A percentile compares a stretch with the other conserved stretches of the same genome.
Conservation (phyloP, 306 rosid species). For the Potentilla sterilis region DNA sequence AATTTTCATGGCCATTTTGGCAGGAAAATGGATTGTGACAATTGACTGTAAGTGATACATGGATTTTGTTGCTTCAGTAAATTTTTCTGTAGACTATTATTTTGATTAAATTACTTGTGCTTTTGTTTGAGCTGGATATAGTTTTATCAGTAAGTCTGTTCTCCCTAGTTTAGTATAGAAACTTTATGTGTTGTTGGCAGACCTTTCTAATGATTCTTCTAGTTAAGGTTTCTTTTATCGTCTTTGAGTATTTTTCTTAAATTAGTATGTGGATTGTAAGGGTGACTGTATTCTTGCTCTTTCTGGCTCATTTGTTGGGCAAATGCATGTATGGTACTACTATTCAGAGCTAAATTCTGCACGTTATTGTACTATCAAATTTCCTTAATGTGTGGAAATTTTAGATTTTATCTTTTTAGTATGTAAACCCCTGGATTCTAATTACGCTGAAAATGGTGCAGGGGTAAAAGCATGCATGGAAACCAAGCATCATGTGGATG, state of each 20-base stretch:
- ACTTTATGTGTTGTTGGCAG: background rate
- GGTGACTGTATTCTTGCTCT: background rate
- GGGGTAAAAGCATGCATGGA: slow-evolving; percentile 82
- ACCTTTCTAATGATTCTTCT: background rate
- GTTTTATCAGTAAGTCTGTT: background rate
- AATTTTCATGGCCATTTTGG: slow-evolving; percentile 75
- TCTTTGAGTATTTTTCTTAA: background rate
- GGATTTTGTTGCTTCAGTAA: background rate
- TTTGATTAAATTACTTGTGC: background rate
- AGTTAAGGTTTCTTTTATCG: background rate
- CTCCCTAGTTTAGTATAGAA: background rate
- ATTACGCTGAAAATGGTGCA: slow-evolving; percentile 34
- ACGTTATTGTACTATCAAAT: background rate
- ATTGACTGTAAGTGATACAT: slow-evolving; percentile 62
- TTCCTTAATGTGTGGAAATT: background rate
- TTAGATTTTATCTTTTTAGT: background rate
- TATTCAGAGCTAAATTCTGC: background rate
- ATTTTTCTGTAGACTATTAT: background rate
- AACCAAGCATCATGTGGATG: slow-evolving; percentile 48
- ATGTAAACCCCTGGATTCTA: background rate
- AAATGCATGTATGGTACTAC: background rate
- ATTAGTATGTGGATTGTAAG: background rate
- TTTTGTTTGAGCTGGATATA: slow-evolving; percentile 7
- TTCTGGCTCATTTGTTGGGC: background rate
- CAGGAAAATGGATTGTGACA: slow-evolving; percentile 82